Evolutionary conservation across 352 stramenopile genomes (phyloP), one percentile per base, ranked within the genome.

Genomic region (Globisporangium nodosum): DNA sequence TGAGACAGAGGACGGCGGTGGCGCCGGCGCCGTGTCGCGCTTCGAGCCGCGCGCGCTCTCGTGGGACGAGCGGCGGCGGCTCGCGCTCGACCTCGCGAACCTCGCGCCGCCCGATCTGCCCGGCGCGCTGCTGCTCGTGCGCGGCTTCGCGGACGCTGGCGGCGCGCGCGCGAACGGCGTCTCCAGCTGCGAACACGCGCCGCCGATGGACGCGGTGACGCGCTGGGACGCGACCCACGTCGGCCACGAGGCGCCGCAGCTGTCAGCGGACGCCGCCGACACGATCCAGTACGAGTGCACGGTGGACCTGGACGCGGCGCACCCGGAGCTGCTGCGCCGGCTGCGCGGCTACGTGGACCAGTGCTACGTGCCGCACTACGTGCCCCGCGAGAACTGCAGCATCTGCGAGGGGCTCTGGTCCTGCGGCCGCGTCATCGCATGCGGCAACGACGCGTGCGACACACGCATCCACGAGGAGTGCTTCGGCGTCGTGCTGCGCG

Each of bases 371-470:
- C 82, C 85, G 20, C 77, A 88, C 59, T 88, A 79, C 48, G 71
- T 88, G 16, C 73, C 82, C 5, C 79, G 78, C 40, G 81, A 89
- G 56, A 87, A 92, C 63, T 94, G 85, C 64, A 71, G 61, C 56
- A 74, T 94, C 45, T 94, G 85, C 49, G 82, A 92, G 59, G 85
- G 85, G 0, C 64, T 94, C 1, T 94, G 85, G 85, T 94, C 82
- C n/a, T 82, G 68, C 15, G 85, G 82, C 0, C 76, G 69, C 24
- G 68, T 94, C 3, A 58, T 90, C 45, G 73, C 69, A 45, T 94
- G 85, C 50, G 81, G 73, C 49, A 89, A 86, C 49, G 81, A 92
- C 60, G 58, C 70, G 0, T 94, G 85, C 46, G 64, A 73, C 16
- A 74, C 79, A 7, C 64, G 75, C 49, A 73, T 94, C 52, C 85